Evolutionary conservation across 805 yeast genomes (phyloP).

Genomic region (Candida andamanensis): DNA sequence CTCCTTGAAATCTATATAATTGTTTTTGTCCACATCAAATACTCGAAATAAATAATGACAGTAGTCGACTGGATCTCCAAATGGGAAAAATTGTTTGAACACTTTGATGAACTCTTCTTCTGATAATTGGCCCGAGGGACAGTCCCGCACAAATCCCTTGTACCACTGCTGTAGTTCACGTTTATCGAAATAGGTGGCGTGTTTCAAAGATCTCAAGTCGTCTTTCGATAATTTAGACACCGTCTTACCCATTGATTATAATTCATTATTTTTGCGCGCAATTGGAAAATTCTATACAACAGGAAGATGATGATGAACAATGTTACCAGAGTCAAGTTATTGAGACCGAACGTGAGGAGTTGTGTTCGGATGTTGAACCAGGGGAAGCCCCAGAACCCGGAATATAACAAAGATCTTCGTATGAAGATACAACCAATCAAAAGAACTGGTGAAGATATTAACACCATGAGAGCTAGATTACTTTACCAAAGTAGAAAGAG

Average conservation of each 20-base stretch:
- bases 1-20: slow-evolving; percentile 85
- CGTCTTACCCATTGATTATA: slow-evolving; percentile 98
- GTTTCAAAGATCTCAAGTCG: slow-evolving; percentile 75
- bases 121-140: slow-evolving; percentile 84
- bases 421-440: slow-evolving; percentile 75
- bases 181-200: slow-evolving; percentile 85
- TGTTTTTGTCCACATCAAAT: slow-evolving; percentile 77
- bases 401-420: slow-evolving; percentile 17
- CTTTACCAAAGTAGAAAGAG: slow-evolving; percentile 90
- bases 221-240: slow-evolving; percentile 90
- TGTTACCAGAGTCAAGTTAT: background rate
- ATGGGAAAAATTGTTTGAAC: slow-evolving; percentile 95
- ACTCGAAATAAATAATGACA: slow-evolving; percentile 84
- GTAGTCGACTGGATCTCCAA: slow-evolving; percentile 93
- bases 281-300: too few relatives aligned
- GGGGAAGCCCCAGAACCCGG: slow-evolving; percentile 41
- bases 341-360: background rate
- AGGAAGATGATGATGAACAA: too few relatives aligned
- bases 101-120: slow-evolving; percentile 86
- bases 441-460: slow-evolving; percentile 67
- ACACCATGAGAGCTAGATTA: slow-evolving; percentile 78
- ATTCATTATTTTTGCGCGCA: too few relatives aligned
- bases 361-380: slow-evolving; percentile 22
- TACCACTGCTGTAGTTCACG: slow-evolving; percentile 98
- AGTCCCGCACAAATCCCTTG: slow-evolving; percentile 90